These are phyloP conservation scores for Globisporangium ultimum DNA, from an alignment of 352 stramenopile genomes.

Conservation along the genomic window DNA sequence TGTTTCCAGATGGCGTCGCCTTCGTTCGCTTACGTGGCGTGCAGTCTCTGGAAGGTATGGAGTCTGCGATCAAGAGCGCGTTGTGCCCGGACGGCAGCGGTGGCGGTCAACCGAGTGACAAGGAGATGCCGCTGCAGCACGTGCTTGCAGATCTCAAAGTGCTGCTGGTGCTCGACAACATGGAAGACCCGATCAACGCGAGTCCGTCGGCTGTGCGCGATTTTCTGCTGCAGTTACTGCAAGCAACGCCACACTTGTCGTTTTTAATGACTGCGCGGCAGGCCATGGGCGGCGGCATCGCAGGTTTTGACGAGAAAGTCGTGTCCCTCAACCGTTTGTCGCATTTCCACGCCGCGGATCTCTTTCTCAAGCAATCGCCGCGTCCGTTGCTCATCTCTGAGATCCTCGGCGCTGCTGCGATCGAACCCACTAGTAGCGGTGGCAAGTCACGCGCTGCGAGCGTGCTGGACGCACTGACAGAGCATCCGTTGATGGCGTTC, in stretches of 20 bases:
- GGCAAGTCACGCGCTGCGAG: constrained; percentile 27
- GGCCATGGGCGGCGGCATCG: constrained; percentile 64
- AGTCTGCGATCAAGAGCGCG: constrained; percentile 67
- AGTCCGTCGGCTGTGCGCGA: constrained; percentile 51
- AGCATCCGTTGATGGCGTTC: constrained; percentile 77
- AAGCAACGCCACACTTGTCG: constrained; percentile 51
- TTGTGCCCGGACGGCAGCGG: constrained; percentile 54
- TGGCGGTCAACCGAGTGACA: constrained; percentile 24
- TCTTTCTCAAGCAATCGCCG: constrained; percentile 79
- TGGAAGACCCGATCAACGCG: constrained; percentile 77
- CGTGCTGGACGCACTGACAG: constrained; percentile 54
- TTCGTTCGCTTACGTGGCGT: constrained; percentile 70
- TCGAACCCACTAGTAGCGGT: constrained; percentile 23
- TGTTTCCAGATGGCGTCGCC: constrained; percentile 69
- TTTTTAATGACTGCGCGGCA: constrained; percentile 76
- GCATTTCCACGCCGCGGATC: constrained; percentile 61
- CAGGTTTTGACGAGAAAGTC: constrained; percentile 79
- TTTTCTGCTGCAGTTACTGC: constrained; percentile 63
- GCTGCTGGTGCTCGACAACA: constrained; percentile 79
- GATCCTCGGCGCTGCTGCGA: constrained; percentile 34
- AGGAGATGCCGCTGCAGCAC: constrained; percentile 59
- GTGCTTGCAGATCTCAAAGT: constrained; percentile 51
- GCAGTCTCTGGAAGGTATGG: constrained; percentile 66
- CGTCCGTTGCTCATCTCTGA: constrained; percentile 63
- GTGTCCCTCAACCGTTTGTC: constrained; percentile 72